A percentile compares a stretch with the other conserved stretches of the same genome.
phyloP scores from a whole-genome alignment of 2,329 filamentous ascomycete genomes.

The Sordariomycetes sp. region DNA sequence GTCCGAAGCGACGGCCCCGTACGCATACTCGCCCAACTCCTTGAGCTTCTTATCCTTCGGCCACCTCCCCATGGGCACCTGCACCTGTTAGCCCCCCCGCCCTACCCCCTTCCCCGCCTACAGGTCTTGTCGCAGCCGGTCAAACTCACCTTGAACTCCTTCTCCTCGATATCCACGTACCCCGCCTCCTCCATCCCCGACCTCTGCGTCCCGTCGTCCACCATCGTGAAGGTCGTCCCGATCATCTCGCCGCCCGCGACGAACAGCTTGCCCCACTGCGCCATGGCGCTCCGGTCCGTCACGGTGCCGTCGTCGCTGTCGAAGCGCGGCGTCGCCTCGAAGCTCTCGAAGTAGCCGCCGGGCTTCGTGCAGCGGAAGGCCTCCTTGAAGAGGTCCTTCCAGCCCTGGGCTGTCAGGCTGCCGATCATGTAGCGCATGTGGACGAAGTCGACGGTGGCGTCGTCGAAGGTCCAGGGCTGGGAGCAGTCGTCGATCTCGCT shows the following conservation, averaged over 20 bases:
- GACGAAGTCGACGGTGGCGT: constrained; percentile 46
- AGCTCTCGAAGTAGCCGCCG: constrained; percentile 32
- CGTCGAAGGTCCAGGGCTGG: constrained; percentile 34
- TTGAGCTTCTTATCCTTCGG: constrained; percentile 32
- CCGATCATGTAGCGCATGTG: constrained; percentile 48
- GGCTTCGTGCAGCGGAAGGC: constrained; percentile 34
- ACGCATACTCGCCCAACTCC: constrained; percentile 27
- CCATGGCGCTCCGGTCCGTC: constrained; percentile 13
- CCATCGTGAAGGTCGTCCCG: constrained; percentile 17
- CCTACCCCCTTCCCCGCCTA: neutral
- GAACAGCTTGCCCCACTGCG: constrained; percentile 22
- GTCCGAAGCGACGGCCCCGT: constrained; percentile 20
- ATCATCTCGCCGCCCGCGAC: constrained; percentile 19
- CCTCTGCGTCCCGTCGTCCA: constrained; percentile 18
- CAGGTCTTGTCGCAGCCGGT: too few relatives aligned
- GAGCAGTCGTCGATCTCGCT: constrained; percentile 47
- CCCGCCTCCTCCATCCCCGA: constrained; percentile 20
- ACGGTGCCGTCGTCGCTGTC: constrained; percentile 13
- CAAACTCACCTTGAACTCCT: constrained; percentile 23
- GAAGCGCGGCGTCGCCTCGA: constrained; percentile 19
- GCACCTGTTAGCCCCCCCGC: neutral
- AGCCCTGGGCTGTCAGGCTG: constrained; percentile 43
- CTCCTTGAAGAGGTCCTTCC: constrained; percentile 38
- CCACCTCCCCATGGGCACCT: constrained; percentile 30
- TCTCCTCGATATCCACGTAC: constrained; percentile 28